Conservation (phyloP, 805 yeast species). For the Myxozyma lipomycoides region DNA sequence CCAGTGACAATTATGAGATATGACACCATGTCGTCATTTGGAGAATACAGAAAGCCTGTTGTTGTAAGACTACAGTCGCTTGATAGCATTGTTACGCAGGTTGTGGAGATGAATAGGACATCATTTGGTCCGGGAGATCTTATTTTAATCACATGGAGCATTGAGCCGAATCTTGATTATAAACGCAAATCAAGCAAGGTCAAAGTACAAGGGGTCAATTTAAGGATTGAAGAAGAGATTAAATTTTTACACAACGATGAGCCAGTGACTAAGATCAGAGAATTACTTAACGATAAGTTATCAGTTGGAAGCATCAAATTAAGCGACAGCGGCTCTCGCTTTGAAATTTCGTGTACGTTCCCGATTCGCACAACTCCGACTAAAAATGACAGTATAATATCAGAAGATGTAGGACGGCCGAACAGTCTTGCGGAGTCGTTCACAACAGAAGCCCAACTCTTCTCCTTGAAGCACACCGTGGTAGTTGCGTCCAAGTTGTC, state of each 20-base stretch:
- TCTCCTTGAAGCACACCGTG: conserved; percentile 36
- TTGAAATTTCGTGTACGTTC: conserved; percentile 33
- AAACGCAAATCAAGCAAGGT: conserved; percentile 37
- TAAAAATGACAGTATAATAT: conserved; percentile 29
- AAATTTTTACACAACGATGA: conserved; percentile 36
- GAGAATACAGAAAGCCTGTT: conserved; percentile 36
- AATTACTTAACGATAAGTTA: conserved; percentile 33
- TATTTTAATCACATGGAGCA: conserved; percentile 33
- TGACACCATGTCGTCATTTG: conserved; percentile 42
- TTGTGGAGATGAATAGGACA: conserved; percentile 36
- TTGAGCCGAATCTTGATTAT: conserved; percentile 40
- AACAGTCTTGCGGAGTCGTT: conserved; percentile 36
- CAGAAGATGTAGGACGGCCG: conserved; percentile 39
- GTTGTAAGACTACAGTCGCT: conserved; percentile 30
- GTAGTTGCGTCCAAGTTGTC: conserved; percentile 38
- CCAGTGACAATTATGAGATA: conserved; percentile 40
- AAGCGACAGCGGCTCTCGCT: conserved; percentile 27
- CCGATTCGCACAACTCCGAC: conserved; percentile 32
- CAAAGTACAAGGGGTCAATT: conserved; percentile 36
- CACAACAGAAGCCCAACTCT: conserved; percentile 38
- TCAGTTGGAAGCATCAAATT: conserved; percentile 33
- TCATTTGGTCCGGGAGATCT: conserved; percentile 42
- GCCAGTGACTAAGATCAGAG: conserved; percentile 34
- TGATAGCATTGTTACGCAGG: conserved; percentile 39
- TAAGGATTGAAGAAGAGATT: conserved; percentile 39